Percentiles rank a stretch among this genome's conserved stretches.
These are phyloP conservation scores for Phylloporus rhodoxanthus DNA, from an alignment of 768 basidiomycete genomes.

Conservation along the genomic window DNA sequence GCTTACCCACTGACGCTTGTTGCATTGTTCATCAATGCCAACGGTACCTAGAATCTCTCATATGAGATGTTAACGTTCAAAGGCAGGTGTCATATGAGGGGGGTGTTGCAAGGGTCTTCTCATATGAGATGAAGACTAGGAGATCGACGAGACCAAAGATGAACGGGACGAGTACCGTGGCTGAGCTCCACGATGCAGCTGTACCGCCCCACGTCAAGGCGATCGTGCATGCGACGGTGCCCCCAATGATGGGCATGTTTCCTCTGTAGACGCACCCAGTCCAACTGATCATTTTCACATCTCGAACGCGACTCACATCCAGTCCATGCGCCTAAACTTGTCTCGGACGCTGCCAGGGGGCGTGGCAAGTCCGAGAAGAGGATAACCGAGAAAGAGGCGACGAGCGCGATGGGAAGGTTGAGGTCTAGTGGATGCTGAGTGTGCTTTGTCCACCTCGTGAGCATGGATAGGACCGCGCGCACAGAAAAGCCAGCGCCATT, in stretches of 20 bases:
- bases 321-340: slow-evolving; percentile 35
- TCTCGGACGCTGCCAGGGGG: slow-evolving; percentile 29
- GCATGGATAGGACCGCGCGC: background rate
- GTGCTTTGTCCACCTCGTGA: background rate
- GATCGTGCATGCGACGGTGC: slow-evolving; percentile 26
- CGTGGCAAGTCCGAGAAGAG: slow-evolving; percentile 29
- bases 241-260: slow-evolving; percentile 30
- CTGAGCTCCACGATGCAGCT: slow-evolving; percentile 36
- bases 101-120: slow-evolving; percentile 28
- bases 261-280: slow-evolving; percentile 26
- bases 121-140: slow-evolving; percentile 34
- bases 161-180: slow-evolving; percentile 38
- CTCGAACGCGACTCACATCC: slow-evolving; percentile 27
- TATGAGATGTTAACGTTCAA: background rate
- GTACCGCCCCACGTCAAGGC: slow-evolving; percentile 41
- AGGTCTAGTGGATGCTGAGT: slow-evolving; percentile 26
- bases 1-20: slow-evolving; percentile 29
- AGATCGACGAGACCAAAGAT: slow-evolving; percentile 36
- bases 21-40: slow-evolving; percentile 26
- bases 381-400: slow-evolving; percentile 20
- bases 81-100: slow-evolving; percentile 24
- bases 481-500: slow-evolving; percentile 45
- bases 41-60: slow-evolving; percentile 25
- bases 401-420: slow-evolving; percentile 33
- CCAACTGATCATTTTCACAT: background rate